These are phyloP conservation scores for Macrolepiota albuminosa DNA, from an alignment of 768 basidiomycete genomes.

Conservation along the genomic window DNA sequence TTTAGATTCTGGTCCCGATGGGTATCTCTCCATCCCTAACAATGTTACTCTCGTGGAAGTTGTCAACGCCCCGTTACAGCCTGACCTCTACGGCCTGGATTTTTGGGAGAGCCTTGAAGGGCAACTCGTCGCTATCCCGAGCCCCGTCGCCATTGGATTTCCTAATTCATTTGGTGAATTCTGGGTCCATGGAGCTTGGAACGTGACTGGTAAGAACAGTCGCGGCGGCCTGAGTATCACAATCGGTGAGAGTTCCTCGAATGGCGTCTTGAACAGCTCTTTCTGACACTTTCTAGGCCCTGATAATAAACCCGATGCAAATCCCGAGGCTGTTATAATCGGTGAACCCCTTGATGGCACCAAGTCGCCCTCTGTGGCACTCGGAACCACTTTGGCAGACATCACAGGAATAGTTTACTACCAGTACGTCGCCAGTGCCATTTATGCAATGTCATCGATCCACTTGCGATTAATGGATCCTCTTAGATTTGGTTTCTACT, in stretches of 20 bases:
- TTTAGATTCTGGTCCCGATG: slow-evolving; percentile 49
- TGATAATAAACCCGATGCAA: slow-evolving; percentile 48
- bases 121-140: slow-evolving; percentile 47
- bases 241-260: slow-evolving; percentile 28
- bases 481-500: slow-evolving; percentile 46
- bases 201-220: slow-evolving; percentile 47
- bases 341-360: slow-evolving; percentile 51
- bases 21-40: slow-evolving; percentile 52
- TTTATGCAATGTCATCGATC: background rate
- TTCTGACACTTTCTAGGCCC: slow-evolving; percentile 28
- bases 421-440: slow-evolving; percentile 30
- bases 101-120: slow-evolving; percentile 65
- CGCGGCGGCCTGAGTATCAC: slow-evolving; percentile 53
- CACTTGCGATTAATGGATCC: background rate
- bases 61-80: slow-evolving; percentile 43
- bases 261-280: background rate
- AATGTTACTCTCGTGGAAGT: slow-evolving; percentile 42
- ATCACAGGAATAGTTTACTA: slow-evolving; percentile 54
- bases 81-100: slow-evolving; percentile 50
- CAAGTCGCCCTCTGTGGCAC: slow-evolving; percentile 40
- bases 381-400: slow-evolving; percentile 43
- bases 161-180: slow-evolving; percentile 50
- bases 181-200: slow-evolving; percentile 58
- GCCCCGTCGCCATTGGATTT: slow-evolving; percentile 44
- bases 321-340: slow-evolving; percentile 53